Evolutionary conservation across 2,329 filamentous ascomycete species (phyloP).

Genomic region (Paraphaeosphaeria minitans): DNA sequence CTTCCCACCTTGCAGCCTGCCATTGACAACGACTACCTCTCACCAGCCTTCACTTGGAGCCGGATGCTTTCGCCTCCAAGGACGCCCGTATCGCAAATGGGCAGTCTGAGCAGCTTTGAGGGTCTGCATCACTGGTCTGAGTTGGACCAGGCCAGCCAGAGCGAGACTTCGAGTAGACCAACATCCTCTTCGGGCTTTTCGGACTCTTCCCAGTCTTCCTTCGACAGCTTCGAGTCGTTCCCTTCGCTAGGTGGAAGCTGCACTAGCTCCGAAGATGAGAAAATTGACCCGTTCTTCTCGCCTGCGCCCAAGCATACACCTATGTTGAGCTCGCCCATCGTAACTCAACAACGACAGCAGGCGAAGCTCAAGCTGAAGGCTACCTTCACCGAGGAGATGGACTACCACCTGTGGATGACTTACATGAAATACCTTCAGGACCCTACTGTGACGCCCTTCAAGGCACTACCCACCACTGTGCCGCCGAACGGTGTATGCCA

Average conservation of each 20-base stretch:
- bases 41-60: conserved; percentile 44
- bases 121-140: conserved; percentile 40
- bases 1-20: conserved; percentile 31
- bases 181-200: conserved; percentile 64
- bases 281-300: conserved; percentile 60
- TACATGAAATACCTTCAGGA: conserved; percentile 70
- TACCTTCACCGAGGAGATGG: conserved; percentile 67
- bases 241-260: conserved; percentile 65
- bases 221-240: conserved; percentile 61
- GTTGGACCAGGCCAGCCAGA: conserved; percentile 36
- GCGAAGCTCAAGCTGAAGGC: conserved; percentile 53
- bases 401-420: conserved; percentile 69
- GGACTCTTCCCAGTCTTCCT: conserved; percentile 66
- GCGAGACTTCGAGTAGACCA: conserved; percentile 58
- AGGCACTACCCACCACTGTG: conserved; percentile 66
- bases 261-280: conserved; percentile 65
- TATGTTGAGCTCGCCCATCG: conserved; percentile 39
- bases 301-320: conserved; percentile 33
- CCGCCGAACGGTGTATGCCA: conserved; percentile 69
- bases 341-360: conserved; percentile 31
- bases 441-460: conserved; percentile 69
- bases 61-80: conserved; percentile 55
- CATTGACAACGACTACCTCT: conserved; percentile 48
- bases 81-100: conserved; percentile 53
- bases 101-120: conserved; percentile 35